These are phyloP conservation scores for Dipteronia sinensis DNA, from an alignment of 345 rosid species.

Conservation along the genomic window DNA sequence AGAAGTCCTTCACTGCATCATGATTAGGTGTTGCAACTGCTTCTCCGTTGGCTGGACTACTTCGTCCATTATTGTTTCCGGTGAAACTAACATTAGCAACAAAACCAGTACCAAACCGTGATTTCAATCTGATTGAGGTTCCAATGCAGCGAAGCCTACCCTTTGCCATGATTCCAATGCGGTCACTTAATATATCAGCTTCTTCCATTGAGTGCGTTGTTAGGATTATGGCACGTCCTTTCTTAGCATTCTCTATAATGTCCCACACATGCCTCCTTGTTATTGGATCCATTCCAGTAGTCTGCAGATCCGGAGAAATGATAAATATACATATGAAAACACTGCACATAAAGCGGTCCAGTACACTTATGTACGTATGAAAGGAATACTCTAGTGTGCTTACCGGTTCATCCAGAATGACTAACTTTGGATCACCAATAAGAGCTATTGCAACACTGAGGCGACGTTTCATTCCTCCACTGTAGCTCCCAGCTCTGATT, in stretches of 20 bases:
- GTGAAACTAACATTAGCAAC: slow-evolving; percentile 71
- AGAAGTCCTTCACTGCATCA: slow-evolving; percentile 68
- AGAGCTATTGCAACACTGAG: slow-evolving; percentile 91
- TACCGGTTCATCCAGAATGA: slow-evolving; percentile 91
- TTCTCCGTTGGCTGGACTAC: slow-evolving; percentile 33
- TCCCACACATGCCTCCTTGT: slow-evolving; percentile 97
- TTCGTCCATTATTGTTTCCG: slow-evolving; percentile 44
- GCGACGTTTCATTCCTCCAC: slow-evolving; percentile 98
- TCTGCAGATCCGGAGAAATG: slow-evolving; percentile 35
- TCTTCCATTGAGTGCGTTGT: slow-evolving; percentile 98
- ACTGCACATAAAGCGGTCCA: not conserved
- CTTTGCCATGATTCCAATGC: slow-evolving; percentile 93
- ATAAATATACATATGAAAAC: not conserved
- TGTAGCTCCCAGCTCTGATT: slow-evolving; percentile 83
- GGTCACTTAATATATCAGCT: slow-evolving; percentile 89
- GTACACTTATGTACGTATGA: not conserved
- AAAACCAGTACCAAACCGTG: slow-evolving; percentile 90
- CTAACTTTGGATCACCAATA: slow-evolving; percentile 82
- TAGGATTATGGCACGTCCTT: slow-evolving; percentile 78
- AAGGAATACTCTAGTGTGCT: not conserved
- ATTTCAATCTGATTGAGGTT: slow-evolving; percentile 86
- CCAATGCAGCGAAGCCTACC: slow-evolving; percentile 91
- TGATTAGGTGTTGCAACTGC: slow-evolving; percentile 34
- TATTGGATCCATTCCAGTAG: slow-evolving; percentile 97
- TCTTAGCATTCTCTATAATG: slow-evolving; percentile 78